phyloP scores from a whole-genome alignment of 306 rosid genomes.

The Lathyrus aphaca region DNA sequence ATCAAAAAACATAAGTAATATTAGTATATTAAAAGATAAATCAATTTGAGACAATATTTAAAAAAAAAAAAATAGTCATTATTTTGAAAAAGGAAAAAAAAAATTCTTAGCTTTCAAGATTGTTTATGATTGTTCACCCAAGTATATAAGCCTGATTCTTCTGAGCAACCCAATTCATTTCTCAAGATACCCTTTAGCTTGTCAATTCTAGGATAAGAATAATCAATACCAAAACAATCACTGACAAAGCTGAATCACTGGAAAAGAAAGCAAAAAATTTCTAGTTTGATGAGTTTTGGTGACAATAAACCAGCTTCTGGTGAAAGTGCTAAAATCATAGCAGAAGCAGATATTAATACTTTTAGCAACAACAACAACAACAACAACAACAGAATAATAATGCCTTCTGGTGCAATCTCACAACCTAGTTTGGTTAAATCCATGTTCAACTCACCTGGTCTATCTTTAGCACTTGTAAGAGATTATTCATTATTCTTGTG shows the following conservation, averaged over 20 bases:
- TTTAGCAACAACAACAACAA: slow-evolving; percentile 26
- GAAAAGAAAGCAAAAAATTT: slow-evolving; percentile 4
- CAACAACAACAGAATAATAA: slow-evolving; percentile 39
- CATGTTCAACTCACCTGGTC: slow-evolving; percentile 87
- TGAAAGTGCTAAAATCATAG: slow-evolving; percentile 60
- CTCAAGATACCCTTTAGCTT: slow-evolving; percentile 30
- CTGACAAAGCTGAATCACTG: slow-evolving; percentile 1
- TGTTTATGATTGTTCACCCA: slow-evolving; percentile 16
- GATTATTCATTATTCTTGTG: background rate
- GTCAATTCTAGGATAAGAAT: slow-evolving; percentile 27
- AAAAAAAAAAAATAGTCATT: no score
- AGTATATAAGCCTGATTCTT: slow-evolving; percentile 34
- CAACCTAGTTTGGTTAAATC: slow-evolving; percentile 77
- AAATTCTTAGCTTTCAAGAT: slow-evolving; percentile 8
- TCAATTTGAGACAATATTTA: no score
- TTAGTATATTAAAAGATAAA: no score
- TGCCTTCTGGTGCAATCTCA: slow-evolving; percentile 74
- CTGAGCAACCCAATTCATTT: slow-evolving; percentile 40
- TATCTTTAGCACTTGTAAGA: slow-evolving; percentile 84
- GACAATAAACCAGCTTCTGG: slow-evolving; percentile 60
- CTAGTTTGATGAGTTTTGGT: slow-evolving; percentile 92
- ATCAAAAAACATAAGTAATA: no score
- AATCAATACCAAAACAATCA: slow-evolving; percentile 21
- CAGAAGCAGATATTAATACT: slow-evolving; percentile 47
- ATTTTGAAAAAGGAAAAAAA: no score